Base-by-base conservation (phyloP, 2,329 filamentous ascomycete species). In the Cercospora nicotianae region DNA sequence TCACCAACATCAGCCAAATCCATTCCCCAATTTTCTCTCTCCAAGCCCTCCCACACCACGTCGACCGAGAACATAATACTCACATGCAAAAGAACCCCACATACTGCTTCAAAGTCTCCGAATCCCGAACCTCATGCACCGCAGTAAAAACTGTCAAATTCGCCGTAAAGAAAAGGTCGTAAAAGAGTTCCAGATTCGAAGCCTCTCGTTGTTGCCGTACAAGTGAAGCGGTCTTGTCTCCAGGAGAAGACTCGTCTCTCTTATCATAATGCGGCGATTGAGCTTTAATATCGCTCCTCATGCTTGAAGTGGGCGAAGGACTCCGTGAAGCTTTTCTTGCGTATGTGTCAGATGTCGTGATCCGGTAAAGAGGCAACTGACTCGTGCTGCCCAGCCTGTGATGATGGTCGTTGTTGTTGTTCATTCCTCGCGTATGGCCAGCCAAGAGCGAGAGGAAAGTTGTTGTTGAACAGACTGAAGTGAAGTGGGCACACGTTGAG, bases 121-220 rank as follows among this genome's bases (percentile, higher is more conserved):
- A 76, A 69, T 85, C 82, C 71, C 85, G 86, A 69, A 88, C 86
- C 51, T 87, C 84, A 70, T 86, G 83, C 4, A 82, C 80, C 8
- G 80, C 80, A 3, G 85, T 86, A 72, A 90, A 90, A 12, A 88
- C 87, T 4, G 86, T 87, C 64, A 90, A 80, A 72, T 90, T 90
- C 65, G 87, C 88, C 6, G 89, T 86, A 67, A 88, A 87, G 72
- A 88, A 88, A 0, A 88, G 78, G 74, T 88, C 86, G 72, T 86
- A 88, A 74, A 88, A 88, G 3, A 88, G 78, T 73, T 88, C 83
- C 55, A 85, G 81, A n/a, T 84, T 83, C 3, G 81, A 86, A 5
- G 85, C 83, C 75, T 86, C 85, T n/a, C 78, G 76, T 68, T 82
- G 80, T 59, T 57, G 61, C 23, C 36, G 60, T 7, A 67, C 53